These are phyloP conservation scores for Pseudotsuga menziesii DNA, from an alignment of 75 land plant species.

Conservation along the genomic window DNA sequence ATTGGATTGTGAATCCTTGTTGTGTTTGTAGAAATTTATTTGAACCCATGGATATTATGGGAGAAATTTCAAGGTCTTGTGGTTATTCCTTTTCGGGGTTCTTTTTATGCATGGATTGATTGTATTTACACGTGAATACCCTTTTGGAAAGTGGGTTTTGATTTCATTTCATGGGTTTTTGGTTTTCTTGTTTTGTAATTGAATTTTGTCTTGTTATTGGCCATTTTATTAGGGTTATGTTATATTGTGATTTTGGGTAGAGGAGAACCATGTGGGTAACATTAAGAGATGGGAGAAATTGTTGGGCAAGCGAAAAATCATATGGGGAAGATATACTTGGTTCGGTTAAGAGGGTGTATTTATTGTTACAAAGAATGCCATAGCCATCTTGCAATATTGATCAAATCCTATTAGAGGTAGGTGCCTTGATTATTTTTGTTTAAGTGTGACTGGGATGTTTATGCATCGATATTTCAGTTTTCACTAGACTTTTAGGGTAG, in stretches of 20 bases:
- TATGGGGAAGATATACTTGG: constrained; percentile 37
- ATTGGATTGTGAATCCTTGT: background rate
- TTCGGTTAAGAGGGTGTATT: constrained; percentile 38
- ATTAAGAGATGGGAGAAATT: background rate
- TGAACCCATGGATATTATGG: background rate
- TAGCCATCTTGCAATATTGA: constrained; percentile 41
- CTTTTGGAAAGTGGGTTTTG: background rate
- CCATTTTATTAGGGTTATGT: background rate
- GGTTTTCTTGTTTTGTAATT: background rate
- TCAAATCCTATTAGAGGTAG: constrained; percentile 35
- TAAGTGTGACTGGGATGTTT: background rate
- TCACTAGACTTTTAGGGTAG: background rate
- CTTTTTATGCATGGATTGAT: background rate
- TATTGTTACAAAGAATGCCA: constrained; percentile 37
- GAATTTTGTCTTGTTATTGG: background rate
- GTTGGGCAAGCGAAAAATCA: background rate
- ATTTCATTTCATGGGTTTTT: background rate
- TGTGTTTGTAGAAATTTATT: background rate
- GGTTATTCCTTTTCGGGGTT: too few relatives aligned
- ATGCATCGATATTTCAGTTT: too few relatives aligned
- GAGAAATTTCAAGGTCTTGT: background rate
- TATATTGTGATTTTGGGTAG: background rate
- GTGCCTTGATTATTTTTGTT: background rate
- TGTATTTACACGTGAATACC: background rate
- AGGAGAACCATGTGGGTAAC: background rate